Evolutionary conservation across 371 early-diverging fungal genomes (phyloP).

Genomic region (Mortierella sp.): DNA sequence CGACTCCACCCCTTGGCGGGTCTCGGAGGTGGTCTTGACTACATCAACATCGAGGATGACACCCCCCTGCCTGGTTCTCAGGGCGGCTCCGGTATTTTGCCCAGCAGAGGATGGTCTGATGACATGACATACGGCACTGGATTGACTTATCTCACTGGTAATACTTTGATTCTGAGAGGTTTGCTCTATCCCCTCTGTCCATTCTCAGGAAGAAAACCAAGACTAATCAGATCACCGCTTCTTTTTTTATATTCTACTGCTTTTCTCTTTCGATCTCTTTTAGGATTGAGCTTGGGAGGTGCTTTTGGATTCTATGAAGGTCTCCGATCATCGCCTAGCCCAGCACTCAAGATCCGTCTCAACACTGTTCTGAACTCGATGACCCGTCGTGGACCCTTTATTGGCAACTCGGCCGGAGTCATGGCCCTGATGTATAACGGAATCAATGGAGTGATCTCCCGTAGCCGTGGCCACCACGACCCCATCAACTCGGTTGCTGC

Average conservation of each 20-base stretch:
- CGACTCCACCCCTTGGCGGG: constrained; percentile 68
- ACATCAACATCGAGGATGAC: constrained; percentile 65
- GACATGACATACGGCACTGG: constrained; percentile 92
- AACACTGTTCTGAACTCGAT: constrained; percentile 87
- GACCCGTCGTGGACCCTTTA: constrained; percentile 88
- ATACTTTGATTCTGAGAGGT: constrained; percentile 4
- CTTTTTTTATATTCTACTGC: not conserved
- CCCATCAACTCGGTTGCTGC: constrained; percentile 74
- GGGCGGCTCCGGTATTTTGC: constrained; percentile 65
- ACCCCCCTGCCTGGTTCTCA: constrained; percentile 33
- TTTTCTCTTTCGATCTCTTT: not conserved
- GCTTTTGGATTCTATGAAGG: constrained; percentile 85
- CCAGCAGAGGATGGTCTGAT: constrained; percentile 84
- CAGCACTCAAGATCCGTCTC: constrained; percentile 79
- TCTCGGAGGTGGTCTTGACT: constrained; percentile 66
- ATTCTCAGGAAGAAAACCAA: not conserved
- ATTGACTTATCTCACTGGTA: constrained; percentile 80
- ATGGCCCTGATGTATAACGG: constrained; percentile 86
- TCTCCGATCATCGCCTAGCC: constrained; percentile 66
- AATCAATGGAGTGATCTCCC: constrained; percentile 74
- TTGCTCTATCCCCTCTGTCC: not conserved
- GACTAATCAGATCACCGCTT: not conserved
- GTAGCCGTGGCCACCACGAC: constrained; percentile 71
- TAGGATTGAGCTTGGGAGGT: constrained; percentile 80
- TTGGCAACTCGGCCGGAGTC: constrained; percentile 87